phyloP scores from a whole-genome alignment of 2,329 filamentous ascomycete species.

The Trichoderma afroharzianum region DNA sequence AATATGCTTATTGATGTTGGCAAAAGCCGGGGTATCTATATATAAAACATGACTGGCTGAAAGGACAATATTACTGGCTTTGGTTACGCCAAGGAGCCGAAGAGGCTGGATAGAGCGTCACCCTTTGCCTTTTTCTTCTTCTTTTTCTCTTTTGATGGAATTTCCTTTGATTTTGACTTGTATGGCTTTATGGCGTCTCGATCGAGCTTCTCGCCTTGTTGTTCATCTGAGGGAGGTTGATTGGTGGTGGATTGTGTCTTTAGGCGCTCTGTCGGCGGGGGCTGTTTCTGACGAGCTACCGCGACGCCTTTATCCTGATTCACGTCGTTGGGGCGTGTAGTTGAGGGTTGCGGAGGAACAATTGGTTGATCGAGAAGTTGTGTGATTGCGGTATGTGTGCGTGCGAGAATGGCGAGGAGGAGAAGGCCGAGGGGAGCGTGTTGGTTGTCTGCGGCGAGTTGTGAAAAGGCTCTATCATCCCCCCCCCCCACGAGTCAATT shows the following conservation, averaged over 20 bases:
- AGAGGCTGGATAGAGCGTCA: constrained; percentile 72
- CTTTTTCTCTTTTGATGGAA: constrained; percentile 29
- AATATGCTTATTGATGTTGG: background rate
- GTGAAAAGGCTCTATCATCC: constrained; percentile 57
- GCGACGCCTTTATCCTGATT: constrained; percentile 28
- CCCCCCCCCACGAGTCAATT: background rate
- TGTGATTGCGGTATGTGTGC: constrained; percentile 46
- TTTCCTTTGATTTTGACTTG: background rate
- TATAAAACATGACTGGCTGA: background rate
- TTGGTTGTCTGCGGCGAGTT: constrained; percentile 67
- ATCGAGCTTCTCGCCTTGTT: background rate
- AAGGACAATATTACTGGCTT: background rate
- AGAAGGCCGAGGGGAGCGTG: constrained; percentile 69
- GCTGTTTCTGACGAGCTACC: constrained; percentile 27
- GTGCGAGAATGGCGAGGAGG: constrained; percentile 61
- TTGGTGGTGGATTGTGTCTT: background rate
- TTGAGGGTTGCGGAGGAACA: background rate
- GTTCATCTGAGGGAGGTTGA: background rate
- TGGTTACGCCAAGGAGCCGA: constrained; percentile 48
- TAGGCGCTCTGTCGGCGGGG: background rate
- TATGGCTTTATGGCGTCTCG: background rate
- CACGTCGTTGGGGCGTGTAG: background rate
- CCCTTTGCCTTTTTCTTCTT: constrained; percentile 55
- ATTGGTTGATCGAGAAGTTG: constrained; percentile 28
- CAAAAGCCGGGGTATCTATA: background rate